Conservation (phyloP, 768 basidiomycete species). For the Calocybe indica region DNA sequence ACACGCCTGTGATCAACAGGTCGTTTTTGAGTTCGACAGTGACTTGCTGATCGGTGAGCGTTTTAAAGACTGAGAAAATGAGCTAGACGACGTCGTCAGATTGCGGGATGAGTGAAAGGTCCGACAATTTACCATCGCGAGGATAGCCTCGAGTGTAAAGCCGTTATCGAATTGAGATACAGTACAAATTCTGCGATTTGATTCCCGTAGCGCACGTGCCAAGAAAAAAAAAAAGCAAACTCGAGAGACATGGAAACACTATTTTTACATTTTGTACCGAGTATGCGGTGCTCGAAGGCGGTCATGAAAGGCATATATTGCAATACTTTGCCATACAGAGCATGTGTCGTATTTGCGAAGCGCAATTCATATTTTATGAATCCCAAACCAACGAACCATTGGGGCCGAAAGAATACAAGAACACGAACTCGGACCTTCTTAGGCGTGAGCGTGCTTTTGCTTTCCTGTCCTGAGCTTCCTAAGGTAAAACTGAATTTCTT, state of each 20-base stretch:
- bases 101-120: too few relatives aligned
- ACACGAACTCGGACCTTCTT: conserved; percentile 1
- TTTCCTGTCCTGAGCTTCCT: conserved; percentile 91
- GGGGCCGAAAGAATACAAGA: not conserved
- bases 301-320: too few relatives aligned
- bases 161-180: too few relatives aligned
- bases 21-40: conserved; percentile 99
- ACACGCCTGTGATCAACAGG: conserved; percentile 88
- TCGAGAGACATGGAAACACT: too few relatives aligned
- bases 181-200: too few relatives aligned
- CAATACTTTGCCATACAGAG: too few relatives aligned
- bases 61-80: conserved; percentile 98
- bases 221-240: too few relatives aligned
- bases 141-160: too few relatives aligned
- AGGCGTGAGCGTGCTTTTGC: conserved; percentile 82
- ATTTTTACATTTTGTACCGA: too few relatives aligned
- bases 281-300: too few relatives aligned
- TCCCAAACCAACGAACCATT: conserved; percentile 1
- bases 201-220: too few relatives aligned
- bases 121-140: too few relatives aligned
- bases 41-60: conserved; percentile 94
- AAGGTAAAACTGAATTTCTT: conserved; percentile 72
- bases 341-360: not conserved
- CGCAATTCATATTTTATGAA: conserved; percentile 6
- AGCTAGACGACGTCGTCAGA: conserved; percentile 41